These are phyloP conservation scores for Hanseniaspora lindneri DNA, from an alignment of 805 yeast genomes.

Conservation along the genomic window DNA sequence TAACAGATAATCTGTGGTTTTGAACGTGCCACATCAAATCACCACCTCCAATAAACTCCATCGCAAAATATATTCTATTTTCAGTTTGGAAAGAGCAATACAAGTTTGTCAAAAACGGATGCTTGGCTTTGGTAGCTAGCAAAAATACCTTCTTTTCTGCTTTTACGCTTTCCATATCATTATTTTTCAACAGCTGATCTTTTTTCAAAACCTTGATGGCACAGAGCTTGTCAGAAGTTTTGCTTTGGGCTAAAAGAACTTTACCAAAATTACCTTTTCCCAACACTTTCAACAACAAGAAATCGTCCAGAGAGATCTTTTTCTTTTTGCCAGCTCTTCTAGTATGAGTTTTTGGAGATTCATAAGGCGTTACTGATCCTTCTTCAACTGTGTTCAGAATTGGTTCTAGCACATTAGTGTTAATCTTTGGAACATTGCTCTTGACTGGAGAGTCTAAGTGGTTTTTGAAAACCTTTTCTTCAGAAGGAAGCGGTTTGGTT, in stretches of 20 bases:
- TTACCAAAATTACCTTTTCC: conserved; percentile 99
- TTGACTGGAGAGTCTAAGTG: conserved; percentile 7
- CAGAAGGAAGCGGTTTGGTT: conserved; percentile 1
- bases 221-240: conserved; percentile 66
- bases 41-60: conserved; percentile 97
- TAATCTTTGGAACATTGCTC: conserved; percentile 7
- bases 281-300: conserved; percentile 82
- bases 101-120: conserved; percentile 83
- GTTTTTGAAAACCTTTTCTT: conserved; percentile 13
- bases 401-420: not conserved
- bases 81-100: conserved; percentile 97
- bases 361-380: not conserved
- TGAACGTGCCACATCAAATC: conserved; percentile 99
- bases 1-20: conserved; percentile 73
- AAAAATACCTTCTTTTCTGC: conserved; percentile 88
- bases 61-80: conserved; percentile 90
- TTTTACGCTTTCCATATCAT: conserved; percentile 88
- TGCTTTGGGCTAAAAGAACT: conserved; percentile 91
- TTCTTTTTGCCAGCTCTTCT: conserved; percentile 34
- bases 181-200: conserved; percentile 88
- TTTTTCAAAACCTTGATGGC: conserved; percentile 95
- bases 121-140: conserved; percentile 71
- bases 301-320: conserved; percentile 86
- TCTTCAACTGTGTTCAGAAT: conserved; percentile 4
- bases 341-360: conserved; percentile 19